phyloP scores from a whole-genome alignment of 73 alveolate genomes.

The Paramecium primaurelia region DNA sequence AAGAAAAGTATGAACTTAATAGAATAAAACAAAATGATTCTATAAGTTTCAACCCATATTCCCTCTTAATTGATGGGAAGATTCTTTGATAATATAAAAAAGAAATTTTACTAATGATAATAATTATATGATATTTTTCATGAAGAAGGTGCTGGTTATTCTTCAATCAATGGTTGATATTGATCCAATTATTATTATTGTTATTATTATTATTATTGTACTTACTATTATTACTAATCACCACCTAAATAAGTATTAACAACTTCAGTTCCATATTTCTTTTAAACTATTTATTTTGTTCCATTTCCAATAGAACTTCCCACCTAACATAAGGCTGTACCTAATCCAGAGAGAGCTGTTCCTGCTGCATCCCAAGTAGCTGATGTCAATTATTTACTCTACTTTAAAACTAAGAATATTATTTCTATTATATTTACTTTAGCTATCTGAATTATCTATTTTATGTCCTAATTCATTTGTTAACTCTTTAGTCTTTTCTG shows the following conservation, averaged over 20 bases:
- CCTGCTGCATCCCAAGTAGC: constrained; percentile 56
- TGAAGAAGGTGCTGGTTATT: background rate
- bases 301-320: background rate
- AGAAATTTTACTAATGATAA: background rate
- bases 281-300: constrained; percentile 3
- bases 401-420: background rate
- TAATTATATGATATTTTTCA: background rate
- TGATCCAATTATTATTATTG: background rate
- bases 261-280: constrained; percentile 42
- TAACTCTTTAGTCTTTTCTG: background rate
- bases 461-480: constrained; percentile 1
- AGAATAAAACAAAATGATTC: background rate
- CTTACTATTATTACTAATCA: background rate
- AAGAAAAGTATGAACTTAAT: background rate
- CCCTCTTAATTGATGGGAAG: background rate
- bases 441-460: background rate
- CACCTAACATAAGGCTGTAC: constrained; percentile 4
- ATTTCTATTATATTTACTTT: background rate
- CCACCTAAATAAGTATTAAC: constrained; percentile 6
- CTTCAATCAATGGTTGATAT: background rate
- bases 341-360: constrained; percentile 37
- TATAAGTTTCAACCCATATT: background rate
- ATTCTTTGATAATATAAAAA: background rate
- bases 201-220: background rate
- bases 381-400: background rate